Evolutionary conservation across 495 filamentous ascomycete genomes (phyloP).

Genomic region (Penicillium pancosmium): DNA sequence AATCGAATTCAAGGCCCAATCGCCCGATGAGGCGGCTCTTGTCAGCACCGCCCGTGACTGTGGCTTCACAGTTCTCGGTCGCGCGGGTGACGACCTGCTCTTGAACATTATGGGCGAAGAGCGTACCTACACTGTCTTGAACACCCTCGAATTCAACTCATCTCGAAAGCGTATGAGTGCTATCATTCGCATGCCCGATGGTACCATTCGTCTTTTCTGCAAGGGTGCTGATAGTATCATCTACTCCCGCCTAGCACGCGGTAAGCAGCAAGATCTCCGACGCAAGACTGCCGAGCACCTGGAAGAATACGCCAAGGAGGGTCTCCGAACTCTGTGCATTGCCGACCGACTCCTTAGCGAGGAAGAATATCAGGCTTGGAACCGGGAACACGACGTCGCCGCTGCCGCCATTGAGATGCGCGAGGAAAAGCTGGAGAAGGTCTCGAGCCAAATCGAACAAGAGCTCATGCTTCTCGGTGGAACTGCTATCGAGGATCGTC

Average conservation of each 20-base stretch:
- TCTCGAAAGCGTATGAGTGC: conserved; percentile 97
- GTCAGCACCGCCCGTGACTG: conserved; percentile 94
- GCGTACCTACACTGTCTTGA: conserved; percentile 81
- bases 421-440: conserved; percentile 90
- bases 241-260: conserved; percentile 84
- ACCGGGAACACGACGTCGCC: conserved; percentile 82
- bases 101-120: conserved; percentile 88
- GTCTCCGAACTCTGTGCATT: conserved; percentile 92
- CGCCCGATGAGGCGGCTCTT: conserved; percentile 93
- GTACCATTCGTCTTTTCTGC: conserved; percentile 89
- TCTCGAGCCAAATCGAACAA: conserved; percentile 88
- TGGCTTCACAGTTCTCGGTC: conserved; percentile 92
- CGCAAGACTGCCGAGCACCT: conserved; percentile 87
- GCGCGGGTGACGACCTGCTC: conserved; percentile 73
- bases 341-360: conserved; percentile 84
- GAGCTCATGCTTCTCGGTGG: conserved; percentile 89
- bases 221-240: conserved; percentile 98
- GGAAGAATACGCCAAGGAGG: conserved; percentile 95
- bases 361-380: conserved; percentile 86
- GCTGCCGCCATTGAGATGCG: conserved; percentile 81
- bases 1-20: conserved; percentile 96
- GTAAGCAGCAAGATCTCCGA: conserved; percentile 84
- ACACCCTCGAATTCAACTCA: conserved; percentile 97
- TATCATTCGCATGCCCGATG: conserved; percentile 94
- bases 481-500: conserved; percentile 95